Evolutionary conservation across 2,329 filamentous ascomycete genomes (phyloP).

Genomic region (Catunica adiposa): DNA sequence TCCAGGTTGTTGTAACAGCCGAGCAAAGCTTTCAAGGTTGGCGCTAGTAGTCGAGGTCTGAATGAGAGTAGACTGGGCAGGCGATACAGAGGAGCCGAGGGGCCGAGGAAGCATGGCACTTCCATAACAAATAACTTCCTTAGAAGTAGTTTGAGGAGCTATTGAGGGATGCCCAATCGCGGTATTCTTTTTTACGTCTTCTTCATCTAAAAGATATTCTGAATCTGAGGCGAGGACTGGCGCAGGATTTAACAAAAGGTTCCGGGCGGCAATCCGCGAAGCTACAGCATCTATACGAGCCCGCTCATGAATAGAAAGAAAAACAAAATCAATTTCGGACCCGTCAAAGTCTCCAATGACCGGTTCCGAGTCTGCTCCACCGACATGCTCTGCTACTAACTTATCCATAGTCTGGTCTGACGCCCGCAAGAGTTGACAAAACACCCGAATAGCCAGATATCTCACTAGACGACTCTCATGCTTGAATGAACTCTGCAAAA

Average conservation of each 20-base stretch:
- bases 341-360: constrained; percentile 63
- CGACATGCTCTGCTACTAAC: constrained; percentile 51
- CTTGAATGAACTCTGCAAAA: constrained; percentile 52
- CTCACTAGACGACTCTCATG: constrained; percentile 44
- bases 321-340: constrained; percentile 58
- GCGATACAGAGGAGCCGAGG: constrained; percentile 24
- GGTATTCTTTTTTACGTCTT: constrained; percentile 10
- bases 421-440: constrained; percentile 61
- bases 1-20: constrained; percentile 46
- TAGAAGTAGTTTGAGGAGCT: constrained; percentile 33
- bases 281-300: constrained; percentile 27
- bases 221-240: background rate
- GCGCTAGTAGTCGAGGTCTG: constrained; percentile 53
- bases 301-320: constrained; percentile 45
- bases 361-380: constrained; percentile 38
- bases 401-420: constrained; percentile 64
- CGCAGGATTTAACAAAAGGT: background rate
- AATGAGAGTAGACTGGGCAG: constrained; percentile 21
- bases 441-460: constrained; percentile 67
- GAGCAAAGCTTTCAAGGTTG: constrained; percentile 57
- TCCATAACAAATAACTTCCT: constrained; percentile 47
- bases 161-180: constrained; percentile 15
- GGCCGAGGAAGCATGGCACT: constrained; percentile 50
- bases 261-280: constrained; percentile 4
- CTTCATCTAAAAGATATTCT: constrained; percentile 4